Conservation (phyloP, 306 rosid genomes). For the Citrullus colocynthis region DNA sequence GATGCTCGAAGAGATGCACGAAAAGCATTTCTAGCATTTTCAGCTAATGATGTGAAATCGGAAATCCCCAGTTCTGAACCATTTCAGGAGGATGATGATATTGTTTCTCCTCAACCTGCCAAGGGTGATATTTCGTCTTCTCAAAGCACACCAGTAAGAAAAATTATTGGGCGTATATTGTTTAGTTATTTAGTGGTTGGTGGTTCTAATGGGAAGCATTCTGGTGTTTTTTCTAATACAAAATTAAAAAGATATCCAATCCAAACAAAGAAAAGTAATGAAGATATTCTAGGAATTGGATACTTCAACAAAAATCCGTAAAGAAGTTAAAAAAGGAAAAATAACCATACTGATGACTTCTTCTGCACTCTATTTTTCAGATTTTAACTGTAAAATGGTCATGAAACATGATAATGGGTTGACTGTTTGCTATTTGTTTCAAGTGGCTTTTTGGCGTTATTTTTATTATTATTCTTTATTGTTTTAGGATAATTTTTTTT, state of each 20-base stretch:
- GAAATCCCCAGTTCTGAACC: constrained; percentile 29
- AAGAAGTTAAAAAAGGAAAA: background rate
- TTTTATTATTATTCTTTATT: too few species aligned
- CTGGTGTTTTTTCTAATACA: background rate
- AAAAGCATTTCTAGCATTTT: constrained; percentile 80
- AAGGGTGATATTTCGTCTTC: constrained; percentile 38
- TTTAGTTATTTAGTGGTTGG: background rate
- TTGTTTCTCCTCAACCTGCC: constrained; percentile 28
- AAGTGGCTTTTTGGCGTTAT: background rate
- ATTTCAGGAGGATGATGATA: constrained; percentile 20
- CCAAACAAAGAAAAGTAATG: background rate
- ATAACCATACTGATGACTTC: background rate
- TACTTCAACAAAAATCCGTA: background rate
- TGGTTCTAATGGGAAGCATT: background rate
- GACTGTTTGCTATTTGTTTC: background rate
- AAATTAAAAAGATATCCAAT: background rate
- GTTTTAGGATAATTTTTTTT: background rate
- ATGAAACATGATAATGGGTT: background rate
- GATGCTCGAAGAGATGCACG: constrained; percentile 90
- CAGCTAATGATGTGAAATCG: constrained; percentile 40
- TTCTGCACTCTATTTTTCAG: background rate
- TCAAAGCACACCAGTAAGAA: constrained; percentile 69
- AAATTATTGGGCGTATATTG: background rate
- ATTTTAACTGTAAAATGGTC: background rate
- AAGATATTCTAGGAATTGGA: background rate